phyloP scores from a whole-genome alignment of 768 basidiomycete species.

The Butyriboletus loyo region DNA sequence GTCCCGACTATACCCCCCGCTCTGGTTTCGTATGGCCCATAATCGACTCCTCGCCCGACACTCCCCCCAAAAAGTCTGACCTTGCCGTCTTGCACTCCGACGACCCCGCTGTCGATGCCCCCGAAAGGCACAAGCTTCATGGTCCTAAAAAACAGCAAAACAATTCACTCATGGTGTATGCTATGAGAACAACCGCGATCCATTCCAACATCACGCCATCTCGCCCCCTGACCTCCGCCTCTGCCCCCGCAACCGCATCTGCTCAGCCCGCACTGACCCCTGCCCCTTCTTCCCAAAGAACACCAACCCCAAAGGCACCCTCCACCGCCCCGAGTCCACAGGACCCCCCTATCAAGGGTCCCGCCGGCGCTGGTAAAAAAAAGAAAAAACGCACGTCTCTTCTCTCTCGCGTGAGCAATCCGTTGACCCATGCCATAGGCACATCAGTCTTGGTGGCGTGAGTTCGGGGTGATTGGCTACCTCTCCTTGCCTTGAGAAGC shows the following conservation, averaged over 20 bases:
- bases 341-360: slow-evolving; percentile 47
- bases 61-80: slow-evolving; percentile 39
- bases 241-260: slow-evolving; percentile 24
- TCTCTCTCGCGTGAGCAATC: not conserved
- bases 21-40: slow-evolving; percentile 87
- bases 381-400: slow-evolving; percentile 66
- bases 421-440: slow-evolving; percentile 15
- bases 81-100: slow-evolving; percentile 27
- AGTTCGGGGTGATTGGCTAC: not conserved
- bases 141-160: slow-evolving; percentile 61
- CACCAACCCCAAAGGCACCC: slow-evolving; percentile 32
- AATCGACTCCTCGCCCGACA: slow-evolving; percentile 47
- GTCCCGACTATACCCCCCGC: slow-evolving; percentile 81
- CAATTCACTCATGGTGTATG: slow-evolving; percentile 64
- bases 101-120: slow-evolving; percentile 16
- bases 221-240: slow-evolving; percentile 29
- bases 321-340: slow-evolving; percentile 39
- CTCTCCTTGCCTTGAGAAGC: not conserved
- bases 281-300: slow-evolving; percentile 31
- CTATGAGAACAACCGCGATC: slow-evolving; percentile 75
- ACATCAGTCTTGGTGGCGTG: slow-evolving; percentile 23
- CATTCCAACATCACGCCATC: slow-evolving; percentile 59
- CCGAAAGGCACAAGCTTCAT: slow-evolving; percentile 25
- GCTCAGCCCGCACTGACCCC: slow-evolving; percentile 32
- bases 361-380: slow-evolving; percentile 58